Evolutionary conservation across 495 filamentous ascomycete genomes (phyloP).

Genomic region (Aspergillus egyptiacus): DNA sequence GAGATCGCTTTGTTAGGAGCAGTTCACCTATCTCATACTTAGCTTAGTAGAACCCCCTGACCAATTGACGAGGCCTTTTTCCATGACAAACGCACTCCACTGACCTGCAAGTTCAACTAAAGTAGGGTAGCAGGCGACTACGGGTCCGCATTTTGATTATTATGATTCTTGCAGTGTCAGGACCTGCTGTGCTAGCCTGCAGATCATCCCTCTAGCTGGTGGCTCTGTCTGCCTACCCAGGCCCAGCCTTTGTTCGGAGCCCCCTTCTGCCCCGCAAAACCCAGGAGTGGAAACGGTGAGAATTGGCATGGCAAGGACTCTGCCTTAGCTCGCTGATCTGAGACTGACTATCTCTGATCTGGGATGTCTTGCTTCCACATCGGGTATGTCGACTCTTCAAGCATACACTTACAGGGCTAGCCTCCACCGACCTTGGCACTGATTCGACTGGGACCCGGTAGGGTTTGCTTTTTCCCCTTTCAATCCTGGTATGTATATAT

Average conservation of each 20-base stretch:
- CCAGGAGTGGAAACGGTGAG: neutral
- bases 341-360: neutral
- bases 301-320: neutral
- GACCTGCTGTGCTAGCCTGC: neutral
- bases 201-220: neutral
- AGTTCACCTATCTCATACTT: no score
- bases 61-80: no score
- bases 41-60: no score
- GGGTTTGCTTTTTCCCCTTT: conserved; percentile 4
- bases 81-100: no score
- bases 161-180: no score
- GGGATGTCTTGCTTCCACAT: neutral
- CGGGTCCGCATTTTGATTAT: no score
- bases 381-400: neutral
- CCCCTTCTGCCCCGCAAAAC: conserved; percentile 1
- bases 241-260: neutral
- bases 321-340: conserved; percentile 3
- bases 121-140: conserved; percentile 1
- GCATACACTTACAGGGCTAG: neutral
- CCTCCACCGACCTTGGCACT: neutral
- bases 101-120: no score
- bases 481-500: no score
- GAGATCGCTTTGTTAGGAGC: neutral
- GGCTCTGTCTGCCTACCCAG: no score
- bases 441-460: neutral